These are phyloP conservation scores for button mushroom (Agaricus bisporus) DNA, from an alignment of 768 basidiomycete species.

Conservation along the genomic window DNA sequence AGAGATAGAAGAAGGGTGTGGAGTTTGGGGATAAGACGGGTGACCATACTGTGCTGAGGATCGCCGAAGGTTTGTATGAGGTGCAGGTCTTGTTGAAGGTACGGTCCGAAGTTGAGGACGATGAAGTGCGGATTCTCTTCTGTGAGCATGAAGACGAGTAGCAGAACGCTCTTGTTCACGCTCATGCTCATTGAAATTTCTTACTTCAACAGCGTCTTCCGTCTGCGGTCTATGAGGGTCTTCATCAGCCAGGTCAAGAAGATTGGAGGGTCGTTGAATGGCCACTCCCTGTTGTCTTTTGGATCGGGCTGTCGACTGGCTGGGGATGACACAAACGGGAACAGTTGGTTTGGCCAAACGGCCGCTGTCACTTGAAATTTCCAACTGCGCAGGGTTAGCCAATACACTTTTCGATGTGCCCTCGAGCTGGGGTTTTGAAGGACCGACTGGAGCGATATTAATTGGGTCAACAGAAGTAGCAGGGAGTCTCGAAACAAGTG, in stretches of 20 bases:
- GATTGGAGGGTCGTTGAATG: not conserved
- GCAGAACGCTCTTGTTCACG: not conserved
- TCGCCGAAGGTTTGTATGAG: not conserved
- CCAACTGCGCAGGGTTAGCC: not conserved
- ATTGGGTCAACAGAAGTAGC: not conserved
- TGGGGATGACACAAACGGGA: not conserved
- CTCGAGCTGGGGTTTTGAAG: not conserved
- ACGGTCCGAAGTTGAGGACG: not conserved
- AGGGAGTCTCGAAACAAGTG: not conserved
- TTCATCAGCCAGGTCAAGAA: not conserved
- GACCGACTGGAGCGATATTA: too few relatives aligned
- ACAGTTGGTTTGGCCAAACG: not conserved
- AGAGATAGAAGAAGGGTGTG: not conserved
- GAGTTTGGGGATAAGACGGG: not conserved
- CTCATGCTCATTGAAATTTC: not conserved
- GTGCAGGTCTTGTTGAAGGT: not conserved
- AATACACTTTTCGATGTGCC: not conserved
- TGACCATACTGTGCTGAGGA: not conserved
- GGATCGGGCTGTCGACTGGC: not conserved
- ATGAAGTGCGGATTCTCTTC: constrained; percentile 2
- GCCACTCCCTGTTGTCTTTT: not conserved
- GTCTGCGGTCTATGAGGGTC: not conserved
- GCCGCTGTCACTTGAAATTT: constrained; percentile 1
- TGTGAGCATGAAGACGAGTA: not conserved
- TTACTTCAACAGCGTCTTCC: not conserved